Percentiles rank a stretch among this genome's conserved stretches.
These are phyloP conservation scores for Angophora floribunda DNA, from an alignment of 345 rosid genomes.

Conservation along the genomic window DNA sequence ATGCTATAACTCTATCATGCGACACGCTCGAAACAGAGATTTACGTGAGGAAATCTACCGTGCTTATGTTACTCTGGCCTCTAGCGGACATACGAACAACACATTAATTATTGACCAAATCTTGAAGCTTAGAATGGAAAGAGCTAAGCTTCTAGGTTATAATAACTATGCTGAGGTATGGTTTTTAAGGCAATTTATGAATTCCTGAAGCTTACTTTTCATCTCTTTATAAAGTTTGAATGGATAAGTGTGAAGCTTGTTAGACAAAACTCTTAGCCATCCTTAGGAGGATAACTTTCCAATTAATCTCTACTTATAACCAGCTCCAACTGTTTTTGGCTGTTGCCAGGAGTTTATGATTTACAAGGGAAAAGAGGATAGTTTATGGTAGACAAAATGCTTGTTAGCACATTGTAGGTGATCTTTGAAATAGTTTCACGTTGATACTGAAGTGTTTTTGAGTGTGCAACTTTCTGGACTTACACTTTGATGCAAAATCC, in stretches of 20 bases:
- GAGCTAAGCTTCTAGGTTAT: conserved; percentile 67
- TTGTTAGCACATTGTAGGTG: background rate
- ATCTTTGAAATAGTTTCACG: background rate
- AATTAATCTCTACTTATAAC: background rate
- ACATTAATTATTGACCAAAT: conserved; percentile 58
- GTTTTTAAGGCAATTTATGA: background rate
- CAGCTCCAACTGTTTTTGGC: background rate
- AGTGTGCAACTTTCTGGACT: background rate
- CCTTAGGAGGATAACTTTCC: background rate
- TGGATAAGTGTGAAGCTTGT: background rate
- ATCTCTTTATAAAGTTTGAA: background rate
- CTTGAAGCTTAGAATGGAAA: conserved; percentile 66
- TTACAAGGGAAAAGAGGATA: background rate
- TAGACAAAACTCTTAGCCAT: background rate
- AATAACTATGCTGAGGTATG: conserved; percentile 80
- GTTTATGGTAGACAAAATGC: background rate
- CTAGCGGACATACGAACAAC: conserved; percentile 67
- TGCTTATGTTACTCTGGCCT: conserved; percentile 60
- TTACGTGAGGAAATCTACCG: conserved; percentile 79
- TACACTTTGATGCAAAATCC: background rate
- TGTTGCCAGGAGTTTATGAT: background rate
- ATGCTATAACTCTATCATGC: conserved; percentile 69
- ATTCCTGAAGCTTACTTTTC: background rate
- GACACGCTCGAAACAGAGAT: conserved; percentile 64
- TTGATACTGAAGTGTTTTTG: background rate